These are phyloP conservation scores for Ophiocordyceps camponoti-leonardi DNA, from an alignment of 2,329 filamentous ascomycete genomes.

Conservation along the genomic window DNA sequence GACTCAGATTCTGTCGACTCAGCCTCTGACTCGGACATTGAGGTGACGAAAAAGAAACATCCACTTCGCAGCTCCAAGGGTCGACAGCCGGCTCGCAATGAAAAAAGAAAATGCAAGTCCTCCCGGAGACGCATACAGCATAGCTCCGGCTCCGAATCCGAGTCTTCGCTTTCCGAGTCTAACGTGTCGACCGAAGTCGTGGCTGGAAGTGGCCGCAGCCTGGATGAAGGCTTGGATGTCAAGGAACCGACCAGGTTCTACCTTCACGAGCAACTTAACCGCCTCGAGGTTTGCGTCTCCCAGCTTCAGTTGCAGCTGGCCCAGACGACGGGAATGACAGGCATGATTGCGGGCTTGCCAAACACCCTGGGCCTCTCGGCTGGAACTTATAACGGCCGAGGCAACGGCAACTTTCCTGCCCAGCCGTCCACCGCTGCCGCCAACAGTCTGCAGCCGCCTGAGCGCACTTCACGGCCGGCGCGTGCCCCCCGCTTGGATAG, in stretches of 20 bases:
- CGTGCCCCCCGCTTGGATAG: background rate
- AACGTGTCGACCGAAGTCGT: background rate
- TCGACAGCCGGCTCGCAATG: background rate
- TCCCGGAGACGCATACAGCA: background rate
- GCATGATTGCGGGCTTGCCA: background rate
- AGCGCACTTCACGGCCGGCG: background rate
- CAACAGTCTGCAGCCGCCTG: background rate
- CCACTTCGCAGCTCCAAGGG: background rate
- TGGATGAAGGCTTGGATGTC: background rate
- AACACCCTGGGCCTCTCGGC: background rate
- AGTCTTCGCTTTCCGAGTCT: background rate
- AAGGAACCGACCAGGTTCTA: conserved; percentile 1
- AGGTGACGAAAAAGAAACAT: background rate
- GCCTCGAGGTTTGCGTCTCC: conserved; percentile 11
- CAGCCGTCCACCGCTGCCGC: background rate
- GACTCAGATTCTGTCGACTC: background rate
- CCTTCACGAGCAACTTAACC: conserved; percentile 9
- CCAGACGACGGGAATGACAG: background rate
- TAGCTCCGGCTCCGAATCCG: background rate
- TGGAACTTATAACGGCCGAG: background rate
- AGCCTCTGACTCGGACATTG: conserved; percentile 3
- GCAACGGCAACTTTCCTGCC: background rate
- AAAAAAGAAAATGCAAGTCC: background rate
- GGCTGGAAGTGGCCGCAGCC: conserved; percentile 1
- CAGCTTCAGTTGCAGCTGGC: conserved; percentile 9